Conservation (phyloP, 192 early-diverging fungal genomes). For the Lunasporangiospora selenospora region DNA sequence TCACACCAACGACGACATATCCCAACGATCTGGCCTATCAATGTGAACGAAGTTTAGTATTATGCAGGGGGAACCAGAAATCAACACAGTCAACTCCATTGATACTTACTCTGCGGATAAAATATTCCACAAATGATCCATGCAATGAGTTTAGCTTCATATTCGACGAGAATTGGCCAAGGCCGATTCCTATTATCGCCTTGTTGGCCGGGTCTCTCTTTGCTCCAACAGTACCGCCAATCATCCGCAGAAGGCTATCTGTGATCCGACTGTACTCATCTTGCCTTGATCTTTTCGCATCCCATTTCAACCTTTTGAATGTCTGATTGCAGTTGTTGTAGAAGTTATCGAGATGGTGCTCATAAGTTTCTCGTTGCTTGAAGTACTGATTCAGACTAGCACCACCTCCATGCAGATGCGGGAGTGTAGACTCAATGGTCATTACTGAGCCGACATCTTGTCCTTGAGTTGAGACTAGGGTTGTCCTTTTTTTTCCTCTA, state of each 20-base stretch:
- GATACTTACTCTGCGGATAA: background rate
- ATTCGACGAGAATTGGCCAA: background rate
- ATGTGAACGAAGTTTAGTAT: background rate
- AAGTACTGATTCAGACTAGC: background rate
- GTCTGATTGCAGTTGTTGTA: slow-evolving; percentile 3
- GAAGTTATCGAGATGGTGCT: background rate
- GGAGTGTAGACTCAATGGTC: background rate
- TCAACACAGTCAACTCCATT: background rate
- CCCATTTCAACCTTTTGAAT: background rate
- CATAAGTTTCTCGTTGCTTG: background rate
- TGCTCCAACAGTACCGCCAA: slow-evolving; percentile 3
- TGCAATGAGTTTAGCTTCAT: background rate
- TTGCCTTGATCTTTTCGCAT: background rate
- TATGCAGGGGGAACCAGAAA: too few relatives aligned
- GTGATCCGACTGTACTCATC: slow-evolving; percentile 1
- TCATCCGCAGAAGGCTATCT: background rate
- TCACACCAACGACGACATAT: background rate
- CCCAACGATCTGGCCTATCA: slow-evolving; percentile 4
- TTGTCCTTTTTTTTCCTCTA: background rate
- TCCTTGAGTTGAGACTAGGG: background rate
- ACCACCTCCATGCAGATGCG: slow-evolving; percentile 1
- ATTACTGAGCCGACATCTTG: background rate
- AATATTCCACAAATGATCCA: background rate
- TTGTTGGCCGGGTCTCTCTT: background rate
- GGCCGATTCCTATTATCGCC: background rate